phyloP scores from a whole-genome alignment of 2,329 filamentous ascomycete species.

The Penicillium capsulatum region DNA sequence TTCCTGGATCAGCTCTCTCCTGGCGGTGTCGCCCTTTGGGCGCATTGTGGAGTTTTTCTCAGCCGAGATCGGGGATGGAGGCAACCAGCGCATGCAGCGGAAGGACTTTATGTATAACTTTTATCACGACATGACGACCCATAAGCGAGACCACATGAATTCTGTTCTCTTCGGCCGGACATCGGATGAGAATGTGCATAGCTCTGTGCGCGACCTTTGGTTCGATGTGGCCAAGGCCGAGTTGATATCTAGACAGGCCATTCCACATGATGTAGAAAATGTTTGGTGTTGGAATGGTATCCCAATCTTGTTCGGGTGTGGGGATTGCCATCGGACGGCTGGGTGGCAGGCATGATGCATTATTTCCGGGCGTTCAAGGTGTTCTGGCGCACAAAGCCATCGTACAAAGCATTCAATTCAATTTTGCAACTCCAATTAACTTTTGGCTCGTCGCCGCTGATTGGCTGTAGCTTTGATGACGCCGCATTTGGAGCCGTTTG shows the following conservation, averaged over 20 bases:
- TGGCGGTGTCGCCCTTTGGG: slow-evolving; percentile 37
- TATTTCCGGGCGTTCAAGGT: slow-evolving; percentile 14
- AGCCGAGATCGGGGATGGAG: slow-evolving; percentile 42
- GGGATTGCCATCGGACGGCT: slow-evolving; percentile 26
- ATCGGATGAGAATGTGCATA: slow-evolving; percentile 28
- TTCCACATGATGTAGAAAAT: slow-evolving; percentile 34
- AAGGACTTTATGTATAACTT: slow-evolving; percentile 45
- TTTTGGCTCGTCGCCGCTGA: too few species aligned
- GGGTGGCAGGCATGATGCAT: slow-evolving; percentile 33
- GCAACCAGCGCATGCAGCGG: slow-evolving; percentile 38
- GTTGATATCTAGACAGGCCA: slow-evolving; percentile 25
- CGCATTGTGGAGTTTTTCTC: slow-evolving; percentile 43
- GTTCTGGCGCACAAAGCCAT: too few species aligned
- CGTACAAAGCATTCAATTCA: too few species aligned
- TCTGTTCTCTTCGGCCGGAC: slow-evolving; percentile 35
- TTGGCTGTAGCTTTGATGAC: too few species aligned
- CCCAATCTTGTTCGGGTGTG: slow-evolving; percentile 37
- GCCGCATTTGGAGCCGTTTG: background rate
- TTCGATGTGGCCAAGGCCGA: slow-evolving; percentile 36
- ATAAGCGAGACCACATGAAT: slow-evolving; percentile 38
- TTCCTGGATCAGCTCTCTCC: slow-evolving; percentile 40
- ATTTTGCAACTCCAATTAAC: too few species aligned
- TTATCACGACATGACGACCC: slow-evolving; percentile 35
- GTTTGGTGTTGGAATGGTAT: slow-evolving; percentile 33
- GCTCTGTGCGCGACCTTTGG: slow-evolving; percentile 39